Base-by-base conservation (phyloP, 805 yeast genomes). In the Monosporozyma aquatica region DNA sequence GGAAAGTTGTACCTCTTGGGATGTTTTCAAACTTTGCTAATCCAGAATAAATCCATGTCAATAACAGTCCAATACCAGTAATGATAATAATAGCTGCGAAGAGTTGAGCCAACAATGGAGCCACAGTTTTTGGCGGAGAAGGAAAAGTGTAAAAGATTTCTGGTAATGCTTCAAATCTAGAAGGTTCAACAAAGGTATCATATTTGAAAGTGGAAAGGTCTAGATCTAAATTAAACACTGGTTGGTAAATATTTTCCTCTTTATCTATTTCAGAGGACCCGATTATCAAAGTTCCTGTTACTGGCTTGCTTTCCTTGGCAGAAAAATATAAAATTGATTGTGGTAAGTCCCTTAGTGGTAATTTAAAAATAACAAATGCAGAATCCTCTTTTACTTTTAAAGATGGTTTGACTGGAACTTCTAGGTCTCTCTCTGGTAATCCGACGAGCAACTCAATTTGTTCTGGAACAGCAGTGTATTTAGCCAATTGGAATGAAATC, bases 131-230 rank as follows among this genome's bases (percentile, higher is more conserved):
- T 17, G 78, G 76, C n/a, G 72, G 74, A 4, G 62, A 58, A 43
- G 68, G 70, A 66, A 86, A 87, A 28, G 63, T 57, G 59, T 84
- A 87, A 48, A 60, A 61, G 49, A 86, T 81, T 61, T 81, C 87
- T 2, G 79, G 75, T 55, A 70, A 59, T 11, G 71, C 58, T 2
- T 72, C 81, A 43, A 70, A 61, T 41, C 62, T 50, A 3, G 40
- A 15, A 24, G 61, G 60, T 27, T 38, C 41, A 5, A 32, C 28
- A 24, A 47, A 49, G 18, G 43, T 38, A 17, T 44, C 46, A 9
- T 23, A 39, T 3, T 20, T 15, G 9, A 27, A n/a, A 29, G 37
- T 18, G 17, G 13, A 8, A 26, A 30, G 35, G 5, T 42, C 35
- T 10, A 55, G 25, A 11, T 47, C 23, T 21, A 59, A 26, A 29